Evolutionary conservation across 768 basidiomycete species (phyloP), one percentile per base, ranked within the genome.

Genomic region (Pisolithus marmoratus): DNA sequence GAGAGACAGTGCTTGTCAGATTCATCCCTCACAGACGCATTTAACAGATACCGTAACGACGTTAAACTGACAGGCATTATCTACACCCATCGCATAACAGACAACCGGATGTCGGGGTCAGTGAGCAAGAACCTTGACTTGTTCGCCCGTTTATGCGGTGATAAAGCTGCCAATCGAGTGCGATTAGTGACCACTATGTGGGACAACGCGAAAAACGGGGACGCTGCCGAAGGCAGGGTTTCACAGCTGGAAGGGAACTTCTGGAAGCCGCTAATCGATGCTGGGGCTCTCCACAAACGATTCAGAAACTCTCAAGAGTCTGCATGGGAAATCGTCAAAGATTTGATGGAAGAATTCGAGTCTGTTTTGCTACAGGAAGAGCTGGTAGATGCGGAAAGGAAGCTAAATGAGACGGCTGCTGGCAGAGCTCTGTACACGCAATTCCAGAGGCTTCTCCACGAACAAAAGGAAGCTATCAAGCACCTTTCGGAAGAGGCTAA

Each of bases 1-100:
- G n/a, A 38, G 37, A 5, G 37, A 38, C n/a, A 5, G 37, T 8
- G 37, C 11, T 19, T 15, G 12, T 19, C 15, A 14, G 15, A 14
- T n/a, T 60, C 47, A 40, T 60, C 37, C 6, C n/a, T 38, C 7
- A 38, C 37, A 5, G 5, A 38, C n/a, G 14, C 37, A 11, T 6
- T 5, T n/a, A 19, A 38, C 37, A 38, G 37, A 38, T 38, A 38
- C n/a, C 37, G 37, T 5, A 19, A 19, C 6, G 15, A 19, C 5
- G 37, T 38, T 11, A 38, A 38, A 38, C 37, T 38, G 5, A 19
- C 37, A 38, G 37, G 37, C 14, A 19, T 38, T 14, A 19, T 38
- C 37, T 19, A 27, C 26, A 27, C 26, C 5, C 26, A 27, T 27
- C 26, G 26, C 26, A 27, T 27, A 27, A 27, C 26, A 8, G 37